These are phyloP conservation scores for Sequoia sempervirens DNA, from an alignment of 75 land plant genomes.

Conservation along the genomic window DNA sequence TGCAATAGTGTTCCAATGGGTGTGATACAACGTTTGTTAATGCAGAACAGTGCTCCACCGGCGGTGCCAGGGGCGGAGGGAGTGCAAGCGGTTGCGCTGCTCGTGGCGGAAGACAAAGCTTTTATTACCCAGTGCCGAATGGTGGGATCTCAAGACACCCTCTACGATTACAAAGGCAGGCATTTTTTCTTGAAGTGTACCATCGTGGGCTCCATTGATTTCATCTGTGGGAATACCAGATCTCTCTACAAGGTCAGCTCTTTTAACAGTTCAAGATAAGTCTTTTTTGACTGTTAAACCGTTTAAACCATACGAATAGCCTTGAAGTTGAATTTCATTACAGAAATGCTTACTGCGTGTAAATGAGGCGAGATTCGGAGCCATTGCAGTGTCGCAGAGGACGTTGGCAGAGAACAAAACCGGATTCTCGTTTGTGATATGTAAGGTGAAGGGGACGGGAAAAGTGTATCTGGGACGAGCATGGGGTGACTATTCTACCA, in stretches of 20 bases:
- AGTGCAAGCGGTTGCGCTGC: conserved; percentile 66
- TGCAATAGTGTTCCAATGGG: too few species aligned
- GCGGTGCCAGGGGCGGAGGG: conserved; percentile 45
- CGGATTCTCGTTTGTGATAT: conserved; percentile 70
- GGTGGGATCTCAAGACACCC: conserved; percentile 71
- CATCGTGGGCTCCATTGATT: conserved; percentile 77
- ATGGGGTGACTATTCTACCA: conserved; percentile 71
- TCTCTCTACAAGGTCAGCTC: conserved; percentile 59
- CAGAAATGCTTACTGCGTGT: conserved; percentile 60
- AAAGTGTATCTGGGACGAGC: conserved; percentile 67
- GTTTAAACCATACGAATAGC: not conserved
- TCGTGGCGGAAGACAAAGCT: conserved; percentile 66
- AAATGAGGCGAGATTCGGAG: conserved; percentile 35
- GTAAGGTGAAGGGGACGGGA: conserved; percentile 50
- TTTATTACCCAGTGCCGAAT: conserved; percentile 52
- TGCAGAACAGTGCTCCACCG: conserved; percentile 53
- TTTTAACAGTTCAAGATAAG: conserved; percentile 3
- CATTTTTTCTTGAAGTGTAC: conserved; percentile 64
- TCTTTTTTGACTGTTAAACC: not conserved
- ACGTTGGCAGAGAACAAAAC: conserved; percentile 25
- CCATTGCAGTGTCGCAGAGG: conserved; percentile 77
- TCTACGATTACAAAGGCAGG: conserved; percentile 61
- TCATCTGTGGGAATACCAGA: conserved; percentile 70
- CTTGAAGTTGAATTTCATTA: not conserved
- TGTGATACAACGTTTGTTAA: too few species aligned